Percentiles rank a stretch among this genome's conserved stretches.
Conservation (phyloP, 1,284 basidiomycete genomes). For the Peniophora sp. region DNA sequence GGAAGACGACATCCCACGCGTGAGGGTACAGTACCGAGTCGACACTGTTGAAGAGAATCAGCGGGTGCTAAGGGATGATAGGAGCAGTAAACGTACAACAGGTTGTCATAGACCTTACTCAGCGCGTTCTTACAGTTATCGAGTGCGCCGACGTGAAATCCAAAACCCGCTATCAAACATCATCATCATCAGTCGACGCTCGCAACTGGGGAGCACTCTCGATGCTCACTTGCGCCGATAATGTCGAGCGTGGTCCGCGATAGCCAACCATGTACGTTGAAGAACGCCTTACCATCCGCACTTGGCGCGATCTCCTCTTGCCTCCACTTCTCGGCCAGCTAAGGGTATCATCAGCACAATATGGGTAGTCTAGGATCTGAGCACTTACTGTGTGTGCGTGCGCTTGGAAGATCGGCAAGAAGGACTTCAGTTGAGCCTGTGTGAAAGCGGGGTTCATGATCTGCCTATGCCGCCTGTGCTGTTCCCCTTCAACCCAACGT, state of each 20-base stretch:
- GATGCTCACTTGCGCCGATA: constrained; percentile 14
- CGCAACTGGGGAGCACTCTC: no score
- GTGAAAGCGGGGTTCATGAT: constrained; percentile 23
- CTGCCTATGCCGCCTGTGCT: constrained; percentile 23
- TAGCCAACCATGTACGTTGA: constrained; percentile 14
- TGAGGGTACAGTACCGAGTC: constrained; percentile 15
- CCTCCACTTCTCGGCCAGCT: constrained; percentile 16
- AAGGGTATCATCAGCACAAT: background rate
- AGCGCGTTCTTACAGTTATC: constrained; percentile 10
- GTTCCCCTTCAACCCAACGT: constrained; percentile 9
- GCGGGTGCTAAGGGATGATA: background rate
- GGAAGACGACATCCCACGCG: constrained; percentile 13
- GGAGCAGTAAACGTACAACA: constrained; percentile 11
- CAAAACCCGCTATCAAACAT: constrained; percentile 15
- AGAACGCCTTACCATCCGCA: constrained; percentile 1
- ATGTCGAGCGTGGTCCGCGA: constrained; percentile 15
- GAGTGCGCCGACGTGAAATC: constrained; percentile 15
- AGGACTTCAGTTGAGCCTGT: constrained; percentile 11
- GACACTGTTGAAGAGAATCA: constrained; percentile 5
- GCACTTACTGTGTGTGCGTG: background rate
- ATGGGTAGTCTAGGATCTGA: background rate
- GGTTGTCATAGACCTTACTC: constrained; percentile 10
- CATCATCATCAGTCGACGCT: background rate
- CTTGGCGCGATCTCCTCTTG: constrained; percentile 9
- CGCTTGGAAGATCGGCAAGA: constrained; percentile 13